Base-by-base conservation (phyloP, 192 early-diverging fungal genomes). In the Rhizophlyctis rosea region DNA sequence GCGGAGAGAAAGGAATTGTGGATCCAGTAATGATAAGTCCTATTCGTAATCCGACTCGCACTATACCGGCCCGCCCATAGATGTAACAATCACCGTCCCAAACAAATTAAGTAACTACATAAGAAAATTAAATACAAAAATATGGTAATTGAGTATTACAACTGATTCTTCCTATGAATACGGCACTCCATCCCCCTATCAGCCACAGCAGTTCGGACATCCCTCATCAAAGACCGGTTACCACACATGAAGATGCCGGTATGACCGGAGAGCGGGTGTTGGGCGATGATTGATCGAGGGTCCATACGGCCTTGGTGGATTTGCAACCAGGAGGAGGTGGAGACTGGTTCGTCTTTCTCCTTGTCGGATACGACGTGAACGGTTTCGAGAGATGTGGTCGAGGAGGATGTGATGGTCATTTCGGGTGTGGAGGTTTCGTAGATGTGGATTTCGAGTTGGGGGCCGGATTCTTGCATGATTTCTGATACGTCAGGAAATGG, bases 371-470 rank as follows among this genome's bases (percentile, higher is more conserved):
- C 21, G n/a, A 39, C 44, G 30, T 58, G 34, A 36, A 18, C 28
- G 34, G n/a, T 34, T 11, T 36, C 35, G 56, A n/a, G n/a, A n/a
- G n/a, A n/a, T n/a, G 2, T 58, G 4, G 56, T 4, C 3, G 28
- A 7, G 56, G 14, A 2, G 33, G 30, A 39, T 2, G 30, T 29
- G 2, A 18, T 39, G 34, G 3, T 23, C 3, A 24, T 2, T 11
- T 25, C 53, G 3, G 29, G 3, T 25, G 24, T 4, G n/a, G 44
- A 47, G 2, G 56, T 58, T 32, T 58, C 56, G 29, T 39, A 58
- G 56, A 58, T 39, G 56, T 58, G 33, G 33, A 58, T 5, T 34
- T 58, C 56, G 4, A 58, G 56, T 3, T n/a, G n/a, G n/a, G n/a
- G n/a, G n/a, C n/a, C n/a, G n/a, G n/a, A n/a, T n/a, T n/a, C n/a